A percentile compares a stretch with the other conserved stretches of the same genome.
Evolutionary conservation across 2,329 filamentous ascomycete genomes (phyloP).

Genomic region (Pseudocercospora macadamiae): DNA sequence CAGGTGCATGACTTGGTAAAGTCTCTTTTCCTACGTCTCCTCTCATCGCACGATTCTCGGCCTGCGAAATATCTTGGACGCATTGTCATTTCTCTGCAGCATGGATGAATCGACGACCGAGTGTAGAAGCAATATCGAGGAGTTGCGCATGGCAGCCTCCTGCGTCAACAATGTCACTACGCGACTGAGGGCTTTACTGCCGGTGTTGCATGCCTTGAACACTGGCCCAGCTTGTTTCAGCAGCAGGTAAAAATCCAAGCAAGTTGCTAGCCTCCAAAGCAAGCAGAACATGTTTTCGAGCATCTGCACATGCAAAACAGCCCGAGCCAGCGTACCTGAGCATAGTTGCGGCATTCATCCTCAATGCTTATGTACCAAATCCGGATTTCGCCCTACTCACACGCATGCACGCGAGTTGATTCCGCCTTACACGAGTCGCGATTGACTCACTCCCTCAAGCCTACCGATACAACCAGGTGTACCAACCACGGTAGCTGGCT

Average conservation of each 20-base stretch:
- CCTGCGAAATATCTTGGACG: neutral
- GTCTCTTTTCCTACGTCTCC: neutral
- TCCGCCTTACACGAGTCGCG: neutral
- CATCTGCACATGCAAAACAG: neutral
- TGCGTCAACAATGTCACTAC: neutral
- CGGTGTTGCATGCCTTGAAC: too few relatives aligned
- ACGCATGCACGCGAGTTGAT: neutral
- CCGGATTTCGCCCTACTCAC: neutral
- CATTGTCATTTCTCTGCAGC: neutral
- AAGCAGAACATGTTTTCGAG: too few relatives aligned
- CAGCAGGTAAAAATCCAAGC: too few relatives aligned
- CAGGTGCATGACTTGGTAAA: constrained; percentile 1
- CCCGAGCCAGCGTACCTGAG: too few relatives aligned
- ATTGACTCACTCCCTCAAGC: neutral
- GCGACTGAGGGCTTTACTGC: too few relatives aligned
- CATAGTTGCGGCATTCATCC: too few relatives aligned
- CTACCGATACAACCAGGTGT: constrained; percentile 8
- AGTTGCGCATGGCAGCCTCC: neutral
- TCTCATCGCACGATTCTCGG: neutral
- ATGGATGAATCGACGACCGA: neutral
- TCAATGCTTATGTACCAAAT: neutral
- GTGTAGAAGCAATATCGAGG: neutral
- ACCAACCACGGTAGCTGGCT: constrained; percentile 7
- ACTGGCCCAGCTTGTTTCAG: too few relatives aligned
- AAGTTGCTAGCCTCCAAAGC: too few relatives aligned